Evolutionary conservation across 2,329 filamentous ascomycete species (phyloP).

Genomic region (Penicillium janthinellum): DNA sequence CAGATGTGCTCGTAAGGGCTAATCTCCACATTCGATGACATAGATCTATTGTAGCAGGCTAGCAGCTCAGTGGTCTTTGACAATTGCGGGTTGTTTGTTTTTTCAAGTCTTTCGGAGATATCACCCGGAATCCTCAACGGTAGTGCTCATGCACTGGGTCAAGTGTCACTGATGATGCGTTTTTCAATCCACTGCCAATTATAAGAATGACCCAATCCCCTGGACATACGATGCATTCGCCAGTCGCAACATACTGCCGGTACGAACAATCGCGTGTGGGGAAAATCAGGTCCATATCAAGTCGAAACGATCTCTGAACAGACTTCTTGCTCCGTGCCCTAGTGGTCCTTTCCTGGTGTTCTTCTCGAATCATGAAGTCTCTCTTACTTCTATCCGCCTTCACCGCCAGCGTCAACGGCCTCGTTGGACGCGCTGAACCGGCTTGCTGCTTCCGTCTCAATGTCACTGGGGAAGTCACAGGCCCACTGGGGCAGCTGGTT

Average conservation of each 20-base stretch:
- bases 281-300: neutral
- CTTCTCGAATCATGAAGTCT: slow-evolving; percentile 38
- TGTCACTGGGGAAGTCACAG: slow-evolving; percentile 52
- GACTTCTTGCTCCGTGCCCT: slow-evolving; percentile 15
- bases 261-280: neutral
- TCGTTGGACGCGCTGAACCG: slow-evolving; percentile 39
- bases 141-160: neutral
- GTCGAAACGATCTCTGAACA: slow-evolving; percentile 1
- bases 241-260: neutral
- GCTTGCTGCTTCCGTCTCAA: slow-evolving; percentile 57
- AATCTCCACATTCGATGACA: slow-evolving; percentile 11
- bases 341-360: neutral
- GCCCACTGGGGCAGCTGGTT: slow-evolving; percentile 60
- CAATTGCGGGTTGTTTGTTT: neutral
- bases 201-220: slow-evolving; percentile 19
- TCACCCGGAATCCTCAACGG: slow-evolving; percentile 12
- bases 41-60: slow-evolving; percentile 6
- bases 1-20: slow-evolving; percentile 6
- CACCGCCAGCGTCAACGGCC: slow-evolving; percentile 46
- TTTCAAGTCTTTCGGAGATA: slow-evolving; percentile 14
- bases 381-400: slow-evolving; percentile 43
- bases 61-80: neutral
- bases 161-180: slow-evolving; percentile 9
- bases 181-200: slow-evolving; percentile 10
- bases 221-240: neutral